These are phyloP conservation scores for Priceomyces haplophilus DNA, from an alignment of 805 yeast species.

Conservation along the genomic window DNA sequence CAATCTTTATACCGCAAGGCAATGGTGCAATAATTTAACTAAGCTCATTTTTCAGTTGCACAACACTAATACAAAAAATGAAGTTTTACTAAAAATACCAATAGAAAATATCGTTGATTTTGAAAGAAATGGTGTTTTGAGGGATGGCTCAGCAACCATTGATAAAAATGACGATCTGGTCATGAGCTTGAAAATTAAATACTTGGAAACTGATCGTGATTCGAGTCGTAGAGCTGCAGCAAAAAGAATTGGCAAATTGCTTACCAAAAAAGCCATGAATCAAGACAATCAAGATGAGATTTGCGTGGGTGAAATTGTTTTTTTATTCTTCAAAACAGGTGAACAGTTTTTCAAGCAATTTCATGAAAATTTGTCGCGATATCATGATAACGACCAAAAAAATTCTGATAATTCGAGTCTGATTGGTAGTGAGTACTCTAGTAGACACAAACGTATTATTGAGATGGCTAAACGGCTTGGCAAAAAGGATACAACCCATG, in stretches of 20 bases:
- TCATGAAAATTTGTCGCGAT: slow-evolving; percentile 21
- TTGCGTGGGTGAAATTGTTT: slow-evolving; percentile 65
- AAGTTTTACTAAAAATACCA: slow-evolving; percentile 77
- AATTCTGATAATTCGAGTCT: slow-evolving; percentile 1
- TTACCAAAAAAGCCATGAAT: slow-evolving; percentile 10
- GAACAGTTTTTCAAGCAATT: slow-evolving; percentile 40
- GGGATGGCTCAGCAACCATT: slow-evolving; percentile 7
- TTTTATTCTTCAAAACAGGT: slow-evolving; percentile 62
- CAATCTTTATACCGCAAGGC: slow-evolving; percentile 64
- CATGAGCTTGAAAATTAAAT: slow-evolving; percentile 51
- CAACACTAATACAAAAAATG: slow-evolving; percentile 63
- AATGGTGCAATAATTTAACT: slow-evolving; percentile 75
- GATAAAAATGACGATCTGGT: slow-evolving; percentile 14
- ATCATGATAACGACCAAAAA: slow-evolving; percentile 1
- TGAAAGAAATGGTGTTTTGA: slow-evolving; percentile 40
- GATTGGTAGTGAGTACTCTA: background rate
- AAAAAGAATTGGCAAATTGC: slow-evolving; percentile 5
- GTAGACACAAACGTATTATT: background rate
- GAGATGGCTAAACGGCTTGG: slow-evolving; percentile 1
- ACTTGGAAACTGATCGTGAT: slow-evolving; percentile 26
- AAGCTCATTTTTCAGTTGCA: slow-evolving; percentile 67
- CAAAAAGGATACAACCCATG: slow-evolving; percentile 2
- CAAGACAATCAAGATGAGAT: slow-evolving; percentile 23
- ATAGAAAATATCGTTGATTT: slow-evolving; percentile 61
- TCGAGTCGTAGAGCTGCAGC: slow-evolving; percentile 4